These are phyloP conservation scores for Pyrenopolyporus hunteri DNA, from an alignment of 495 filamentous ascomycete species.

Conservation along the genomic window DNA sequence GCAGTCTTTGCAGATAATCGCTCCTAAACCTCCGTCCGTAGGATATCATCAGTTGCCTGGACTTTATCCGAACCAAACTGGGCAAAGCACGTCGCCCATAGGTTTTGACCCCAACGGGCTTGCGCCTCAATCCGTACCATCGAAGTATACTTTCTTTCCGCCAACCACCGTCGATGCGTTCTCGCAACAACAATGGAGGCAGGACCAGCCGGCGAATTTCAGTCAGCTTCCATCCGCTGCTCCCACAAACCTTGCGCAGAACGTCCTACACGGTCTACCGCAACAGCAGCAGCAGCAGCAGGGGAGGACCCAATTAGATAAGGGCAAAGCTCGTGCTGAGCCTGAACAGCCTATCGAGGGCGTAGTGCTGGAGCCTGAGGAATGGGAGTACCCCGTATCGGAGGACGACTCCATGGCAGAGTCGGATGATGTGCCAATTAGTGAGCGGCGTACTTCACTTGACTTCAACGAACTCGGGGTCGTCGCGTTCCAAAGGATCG, in stretches of 20 bases:
- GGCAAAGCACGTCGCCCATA: conserved; percentile 25
- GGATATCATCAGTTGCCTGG: conserved; percentile 39
- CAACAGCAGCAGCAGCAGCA: conserved; percentile 14
- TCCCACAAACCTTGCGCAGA: conserved; percentile 17
- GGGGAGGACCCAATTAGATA: conserved; percentile 15
- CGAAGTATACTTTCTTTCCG: conserved; percentile 44
- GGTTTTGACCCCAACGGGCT: conserved; percentile 37
- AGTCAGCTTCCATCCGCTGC: conserved; percentile 19
- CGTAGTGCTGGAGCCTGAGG: conserved; percentile 6
- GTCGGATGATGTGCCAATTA: conserved; percentile 32
- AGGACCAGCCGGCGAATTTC: conserved; percentile 22
- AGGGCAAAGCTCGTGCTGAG: conserved; percentile 30
- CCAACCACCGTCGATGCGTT: conserved; percentile 42
- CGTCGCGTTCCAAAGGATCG: conserved; percentile 44
- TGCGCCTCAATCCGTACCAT: conserved; percentile 43
- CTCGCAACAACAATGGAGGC: conserved; percentile 40
- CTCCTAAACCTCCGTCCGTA: conserved; percentile 47
- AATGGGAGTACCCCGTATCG: conserved; percentile 54
- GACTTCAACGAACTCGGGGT: conserved; percentile 50
- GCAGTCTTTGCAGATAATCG: conserved; percentile 48
- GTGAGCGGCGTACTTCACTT: conserved; percentile 39
- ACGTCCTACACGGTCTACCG: neutral
- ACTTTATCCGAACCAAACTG: conserved; percentile 35
- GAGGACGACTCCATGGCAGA: conserved; percentile 51
- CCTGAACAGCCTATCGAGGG: conserved; percentile 3